These are phyloP conservation scores for Clarireedia hainanense DNA, from an alignment of 2,329 filamentous ascomycete species.

Conservation along the genomic window DNA sequence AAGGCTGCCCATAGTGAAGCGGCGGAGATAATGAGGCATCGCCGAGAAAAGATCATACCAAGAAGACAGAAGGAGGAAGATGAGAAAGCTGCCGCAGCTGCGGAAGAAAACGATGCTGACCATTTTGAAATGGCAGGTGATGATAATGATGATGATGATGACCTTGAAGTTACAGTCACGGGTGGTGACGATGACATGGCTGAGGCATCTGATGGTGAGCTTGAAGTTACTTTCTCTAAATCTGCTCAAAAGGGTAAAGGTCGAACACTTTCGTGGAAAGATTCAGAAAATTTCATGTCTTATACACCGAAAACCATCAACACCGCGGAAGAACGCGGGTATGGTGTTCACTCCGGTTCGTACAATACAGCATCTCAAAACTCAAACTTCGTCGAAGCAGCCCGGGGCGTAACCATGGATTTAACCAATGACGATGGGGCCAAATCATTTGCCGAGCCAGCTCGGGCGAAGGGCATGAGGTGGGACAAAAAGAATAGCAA, in stretches of 20 bases:
- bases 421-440: constrained; percentile 79
- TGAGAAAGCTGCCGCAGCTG: constrained; percentile 30
- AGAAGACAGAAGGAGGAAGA: constrained; percentile 36
- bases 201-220: constrained; percentile 51
- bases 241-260: constrained; percentile 43
- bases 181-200: constrained; percentile 40
- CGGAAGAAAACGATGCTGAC: constrained; percentile 25
- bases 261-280: constrained; percentile 62
- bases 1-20: constrained; percentile 55
- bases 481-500: constrained; percentile 98
- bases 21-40: constrained; percentile 67
- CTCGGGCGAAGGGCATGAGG: constrained; percentile 66
- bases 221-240: constrained; percentile 65
- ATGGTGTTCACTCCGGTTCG: constrained; percentile 81
- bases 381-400: constrained; percentile 77
- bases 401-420: constrained; percentile 86
- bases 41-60: constrained; percentile 61
- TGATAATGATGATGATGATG: constrained; percentile 31
- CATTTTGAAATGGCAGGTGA: constrained; percentile 19
- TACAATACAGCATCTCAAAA: constrained; percentile 40
- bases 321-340: constrained; percentile 80
- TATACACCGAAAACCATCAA: constrained; percentile 80
- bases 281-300: constrained; percentile 91
- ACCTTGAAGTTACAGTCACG: constrained; percentile 29
- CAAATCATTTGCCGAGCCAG: constrained; percentile 70